A percentile compares a stretch with the other conserved stretches of the same genome.
phyloP scores from a whole-genome alignment of 495 filamentous ascomycete genomes.

The Penicillium maclennaniae region DNA sequence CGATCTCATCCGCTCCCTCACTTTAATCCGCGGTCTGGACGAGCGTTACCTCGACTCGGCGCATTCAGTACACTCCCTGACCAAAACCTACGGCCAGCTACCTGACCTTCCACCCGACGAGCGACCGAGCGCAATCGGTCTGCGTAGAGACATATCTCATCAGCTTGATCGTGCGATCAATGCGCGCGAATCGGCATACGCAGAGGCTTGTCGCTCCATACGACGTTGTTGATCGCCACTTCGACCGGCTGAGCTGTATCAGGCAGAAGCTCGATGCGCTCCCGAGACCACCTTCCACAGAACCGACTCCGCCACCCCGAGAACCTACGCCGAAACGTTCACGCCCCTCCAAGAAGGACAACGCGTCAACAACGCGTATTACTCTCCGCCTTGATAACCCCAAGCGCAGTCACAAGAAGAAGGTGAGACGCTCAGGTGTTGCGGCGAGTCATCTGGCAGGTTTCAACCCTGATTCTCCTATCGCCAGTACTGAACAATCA shows the following conservation, averaged over 20 bases:
- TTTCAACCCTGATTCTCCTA: slow-evolving; percentile 42
- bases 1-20: slow-evolving; percentile 85
- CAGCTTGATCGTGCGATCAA: slow-evolving; percentile 69
- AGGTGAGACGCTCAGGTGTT: slow-evolving; percentile 37
- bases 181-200: slow-evolving; percentile 71
- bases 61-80: slow-evolving; percentile 65
- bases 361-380: slow-evolving; percentile 50
- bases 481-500: slow-evolving; percentile 46
- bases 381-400: slow-evolving; percentile 58
- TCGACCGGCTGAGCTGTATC: slow-evolving; percentile 71
- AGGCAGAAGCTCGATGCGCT: slow-evolving; percentile 76
- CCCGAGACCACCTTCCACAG: slow-evolving; percentile 64
- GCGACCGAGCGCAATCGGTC: slow-evolving; percentile 48
- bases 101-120: slow-evolving; percentile 54
- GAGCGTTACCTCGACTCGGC: slow-evolving; percentile 63
- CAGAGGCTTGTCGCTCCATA: slow-evolving; percentile 78
- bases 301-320: slow-evolving; percentile 54
- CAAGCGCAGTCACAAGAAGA: slow-evolving; percentile 29
- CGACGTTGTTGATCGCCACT: slow-evolving; percentile 75
- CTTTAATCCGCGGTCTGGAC: slow-evolving; percentile 81
- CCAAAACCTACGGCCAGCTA: slow-evolving; percentile 68
- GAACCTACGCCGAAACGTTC: slow-evolving; percentile 50
- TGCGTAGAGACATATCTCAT: slow-evolving; percentile 75
- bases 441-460: slow-evolving; percentile 33
- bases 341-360: slow-evolving; percentile 41